These are phyloP conservation scores for Eudorina sp. DNA, from an alignment of 139 green algal species.

Conservation along the genomic window DNA sequence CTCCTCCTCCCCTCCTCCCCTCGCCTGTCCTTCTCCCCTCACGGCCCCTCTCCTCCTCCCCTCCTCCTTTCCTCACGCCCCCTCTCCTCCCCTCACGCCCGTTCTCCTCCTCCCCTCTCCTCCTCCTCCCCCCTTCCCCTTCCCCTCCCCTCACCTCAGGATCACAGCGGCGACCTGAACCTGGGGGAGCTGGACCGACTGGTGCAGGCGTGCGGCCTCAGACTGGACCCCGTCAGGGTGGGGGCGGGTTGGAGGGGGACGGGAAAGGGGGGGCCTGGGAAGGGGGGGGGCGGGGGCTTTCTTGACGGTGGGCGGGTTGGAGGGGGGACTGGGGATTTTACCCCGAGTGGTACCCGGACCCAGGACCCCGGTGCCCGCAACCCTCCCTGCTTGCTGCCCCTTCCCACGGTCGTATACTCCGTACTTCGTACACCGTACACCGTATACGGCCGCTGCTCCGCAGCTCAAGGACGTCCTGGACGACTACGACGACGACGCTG, in stretches of 20 bases:
- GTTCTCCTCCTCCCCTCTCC: not conserved
- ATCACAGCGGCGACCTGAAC: constrained; percentile 38
- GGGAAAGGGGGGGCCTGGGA: not conserved
- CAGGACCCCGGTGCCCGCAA: too few relatives aligned
- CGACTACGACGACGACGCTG: constrained; percentile 37
- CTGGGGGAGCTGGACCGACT: constrained; percentile 16
- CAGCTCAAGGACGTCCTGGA: constrained; percentile 44
- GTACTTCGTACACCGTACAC: too few relatives aligned
- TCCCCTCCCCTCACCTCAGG: not conserved
- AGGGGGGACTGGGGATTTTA: too few relatives aligned
- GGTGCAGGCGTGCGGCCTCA: constrained; percentile 24
- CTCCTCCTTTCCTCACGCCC: not conserved
- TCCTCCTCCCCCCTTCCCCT: not conserved
- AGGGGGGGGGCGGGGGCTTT: not conserved
- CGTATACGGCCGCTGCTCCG: too few relatives aligned
- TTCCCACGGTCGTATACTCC: too few relatives aligned
- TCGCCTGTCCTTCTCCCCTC: not conserved
- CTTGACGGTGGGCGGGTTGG: too few relatives aligned
- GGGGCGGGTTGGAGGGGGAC: not conserved
- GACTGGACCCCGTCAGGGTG: not conserved
- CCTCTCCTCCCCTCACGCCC: too few relatives aligned
- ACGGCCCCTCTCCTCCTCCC: not conserved
- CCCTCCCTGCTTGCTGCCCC: too few relatives aligned
- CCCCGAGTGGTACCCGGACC: too few relatives aligned
- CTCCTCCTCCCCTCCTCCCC: not conserved